phyloP scores from a whole-genome alignment of 805 yeast genomes.

The Schwanniomyces polymorphus region DNA sequence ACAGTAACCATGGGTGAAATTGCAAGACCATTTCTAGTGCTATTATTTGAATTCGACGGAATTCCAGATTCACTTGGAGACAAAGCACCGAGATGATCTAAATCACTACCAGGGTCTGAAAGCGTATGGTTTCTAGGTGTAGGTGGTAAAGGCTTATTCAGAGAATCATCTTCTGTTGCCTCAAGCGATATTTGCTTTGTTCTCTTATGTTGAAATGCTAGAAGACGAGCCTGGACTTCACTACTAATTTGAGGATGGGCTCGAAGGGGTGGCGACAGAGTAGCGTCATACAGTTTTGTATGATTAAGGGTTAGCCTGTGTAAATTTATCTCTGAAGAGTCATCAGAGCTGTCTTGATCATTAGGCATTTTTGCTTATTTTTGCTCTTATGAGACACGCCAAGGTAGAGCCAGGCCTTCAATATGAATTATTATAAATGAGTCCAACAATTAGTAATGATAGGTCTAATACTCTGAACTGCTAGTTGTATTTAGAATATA shows the following conservation, averaged over 20 bases:
- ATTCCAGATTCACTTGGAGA: not conserved
- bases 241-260: slow-evolving; percentile 47
- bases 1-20: not conserved
- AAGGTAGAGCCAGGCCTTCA: not conserved
- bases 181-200: slow-evolving; percentile 17
- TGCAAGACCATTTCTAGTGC: not conserved
- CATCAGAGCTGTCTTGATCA: slow-evolving; percentile 1
- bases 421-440: not conserved
- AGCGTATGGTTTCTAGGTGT: slow-evolving; percentile 13
- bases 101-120: not conserved
- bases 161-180: not conserved
- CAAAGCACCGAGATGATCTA: not conserved
- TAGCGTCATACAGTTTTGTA: slow-evolving; percentile 1
- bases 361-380: not conserved
- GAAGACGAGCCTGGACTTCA: slow-evolving; percentile 80
- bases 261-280: slow-evolving; percentile 11
- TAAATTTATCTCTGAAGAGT: not conserved
- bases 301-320: not conserved
- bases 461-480: not conserved
- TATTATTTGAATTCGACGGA: not conserved
- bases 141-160: slow-evolving; percentile 26
- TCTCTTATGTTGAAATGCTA: slow-evolving; percentile 86
- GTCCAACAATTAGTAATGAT: not conserved
- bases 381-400: not conserved
- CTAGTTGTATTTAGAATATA: not conserved